These are phyloP conservation scores for Bipolaris cookei DNA, from an alignment of 2,329 filamentous ascomycete species.

Conservation along the genomic window DNA sequence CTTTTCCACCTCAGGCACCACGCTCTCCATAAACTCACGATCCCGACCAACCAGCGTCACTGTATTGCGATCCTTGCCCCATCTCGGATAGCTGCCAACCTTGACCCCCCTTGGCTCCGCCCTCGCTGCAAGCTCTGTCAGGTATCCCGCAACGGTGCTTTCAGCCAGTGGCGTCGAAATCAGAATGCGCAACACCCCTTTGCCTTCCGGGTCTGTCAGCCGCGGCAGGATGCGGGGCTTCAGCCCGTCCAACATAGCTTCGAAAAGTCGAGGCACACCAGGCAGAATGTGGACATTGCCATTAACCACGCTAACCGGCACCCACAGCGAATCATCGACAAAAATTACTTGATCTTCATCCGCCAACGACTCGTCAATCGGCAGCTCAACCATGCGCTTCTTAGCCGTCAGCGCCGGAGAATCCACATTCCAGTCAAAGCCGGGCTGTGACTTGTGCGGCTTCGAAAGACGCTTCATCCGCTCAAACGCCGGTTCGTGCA, in stretches of 20 bases:
- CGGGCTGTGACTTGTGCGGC: constrained; percentile 72
- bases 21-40: constrained; percentile 74
- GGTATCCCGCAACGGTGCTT: constrained; percentile 80
- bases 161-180: constrained; percentile 89
- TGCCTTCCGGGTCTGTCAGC: constrained; percentile 78
- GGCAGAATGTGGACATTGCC: constrained; percentile 93
- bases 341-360: constrained; percentile 78
- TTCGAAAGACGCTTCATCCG: constrained; percentile 85
- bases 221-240: constrained; percentile 74
- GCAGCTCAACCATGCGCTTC: constrained; percentile 88
- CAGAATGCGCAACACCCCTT: constrained; percentile 77
- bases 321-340: constrained; percentile 82
- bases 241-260: constrained; percentile 76
- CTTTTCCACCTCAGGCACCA: constrained; percentile 78
- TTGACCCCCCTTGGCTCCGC: constrained; percentile 82
- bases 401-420: constrained; percentile 80
- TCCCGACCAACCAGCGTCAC: constrained; percentile 86
- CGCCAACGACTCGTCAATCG: constrained; percentile 71
- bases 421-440: constrained; percentile 85
- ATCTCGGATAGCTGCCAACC: constrained; percentile 92
- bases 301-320: constrained; percentile 86
- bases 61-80: constrained; percentile 86
- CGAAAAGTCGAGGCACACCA: constrained; percentile 85
- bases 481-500: constrained; percentile 77
- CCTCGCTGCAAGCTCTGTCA: constrained; percentile 77